Evolutionary conservation across 306 rosid species (phyloP).

Genomic region (Vigna mungo): DNA sequence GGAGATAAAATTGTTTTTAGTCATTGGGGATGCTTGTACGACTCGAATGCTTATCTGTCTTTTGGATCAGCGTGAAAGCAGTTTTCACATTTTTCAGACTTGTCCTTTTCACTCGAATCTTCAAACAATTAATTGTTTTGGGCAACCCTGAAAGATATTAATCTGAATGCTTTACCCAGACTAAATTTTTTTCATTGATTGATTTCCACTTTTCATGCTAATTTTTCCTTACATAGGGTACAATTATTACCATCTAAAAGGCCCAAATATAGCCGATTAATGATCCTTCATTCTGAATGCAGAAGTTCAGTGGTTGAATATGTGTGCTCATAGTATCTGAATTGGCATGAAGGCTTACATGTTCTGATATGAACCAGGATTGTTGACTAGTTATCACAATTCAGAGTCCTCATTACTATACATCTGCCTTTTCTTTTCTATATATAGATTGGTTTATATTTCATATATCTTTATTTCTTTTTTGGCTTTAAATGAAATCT

Average conservation of each 20-base stretch:
- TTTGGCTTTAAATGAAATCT: slow-evolving; percentile 11
- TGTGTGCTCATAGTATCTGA: slow-evolving; percentile 31
- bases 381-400: background rate
- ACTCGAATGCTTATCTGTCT: slow-evolving; percentile 6
- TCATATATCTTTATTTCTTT: background rate
- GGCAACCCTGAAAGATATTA: slow-evolving; percentile 6
- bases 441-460: slow-evolving; percentile 7
- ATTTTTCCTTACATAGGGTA: slow-evolving; percentile 20
- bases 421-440: slow-evolving; percentile 25
- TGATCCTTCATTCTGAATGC: slow-evolving; percentile 33
- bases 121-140: slow-evolving; percentile 24
- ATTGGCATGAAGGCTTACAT: slow-evolving; percentile 7
- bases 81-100: slow-evolving; percentile 26
- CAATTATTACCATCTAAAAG: background rate
- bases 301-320: slow-evolving; percentile 20
- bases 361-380: slow-evolving; percentile 20
- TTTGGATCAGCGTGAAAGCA: slow-evolving; percentile 33
- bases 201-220: slow-evolving; percentile 38
- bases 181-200: slow-evolving; percentile 19
- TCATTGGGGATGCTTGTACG: slow-evolving; percentile 30
- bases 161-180: slow-evolving; percentile 36
- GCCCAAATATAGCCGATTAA: background rate
- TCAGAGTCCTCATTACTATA: background rate
- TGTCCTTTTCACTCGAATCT: slow-evolving; percentile 40
- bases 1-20: slow-evolving; percentile 36